Evolutionary conservation across 2,329 filamentous ascomycete genomes (phyloP), one percentile per base, ranked within the genome.

Genomic region (Chaetomiaceae sp.): DNA sequence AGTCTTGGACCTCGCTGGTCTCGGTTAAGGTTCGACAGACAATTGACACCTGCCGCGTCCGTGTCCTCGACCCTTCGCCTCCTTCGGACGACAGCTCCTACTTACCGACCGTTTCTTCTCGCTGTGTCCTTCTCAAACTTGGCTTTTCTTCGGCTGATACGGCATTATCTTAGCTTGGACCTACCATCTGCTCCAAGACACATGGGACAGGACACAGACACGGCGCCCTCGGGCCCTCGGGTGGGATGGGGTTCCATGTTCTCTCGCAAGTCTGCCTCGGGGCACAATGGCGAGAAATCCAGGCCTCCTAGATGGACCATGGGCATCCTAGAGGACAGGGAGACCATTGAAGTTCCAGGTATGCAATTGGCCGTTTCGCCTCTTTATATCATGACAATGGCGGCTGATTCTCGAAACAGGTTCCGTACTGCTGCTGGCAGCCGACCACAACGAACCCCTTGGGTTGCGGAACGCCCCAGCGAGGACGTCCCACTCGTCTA

Each of bases 301-400:
- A 20, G 51, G 3, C 47, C 29, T 19, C 49, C 53, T 8, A 77
- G 66, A 69, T 84, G 80, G 81, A 79, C 74, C 45, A 74, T 95
- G 73, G 91, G 91, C n/a, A 88, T 96, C 23, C 69, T 96, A 59
- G 91, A 90, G 64, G 89, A 94, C 63, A 81, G 75, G 44, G 69
- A 85, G 53, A 96, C 91, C 0, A 87, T 94, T 58, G 88, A 95
- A 71, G 91, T 96, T 12, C 91, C 91, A 61, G 89, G 89, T 91
- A 73, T 59, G 79, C 15, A 17, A 20, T 17, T 31, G 4, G 25
- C 39, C 6, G 40, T 33, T n/a, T 3, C 11, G n/a, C 1, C 6
- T 2, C 4, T 22, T 15, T 2, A 6, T 29, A 8, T 19, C 9
- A 6, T 27, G 15, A 4, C 29, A 27, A 27, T n/a, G 7, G 14